Percentiles rank a stretch among this genome's conserved stretches.
Conservation (phyloP, 192 early-diverging fungal genomes). For the Rhizoclosmatium sp. region DNA sequence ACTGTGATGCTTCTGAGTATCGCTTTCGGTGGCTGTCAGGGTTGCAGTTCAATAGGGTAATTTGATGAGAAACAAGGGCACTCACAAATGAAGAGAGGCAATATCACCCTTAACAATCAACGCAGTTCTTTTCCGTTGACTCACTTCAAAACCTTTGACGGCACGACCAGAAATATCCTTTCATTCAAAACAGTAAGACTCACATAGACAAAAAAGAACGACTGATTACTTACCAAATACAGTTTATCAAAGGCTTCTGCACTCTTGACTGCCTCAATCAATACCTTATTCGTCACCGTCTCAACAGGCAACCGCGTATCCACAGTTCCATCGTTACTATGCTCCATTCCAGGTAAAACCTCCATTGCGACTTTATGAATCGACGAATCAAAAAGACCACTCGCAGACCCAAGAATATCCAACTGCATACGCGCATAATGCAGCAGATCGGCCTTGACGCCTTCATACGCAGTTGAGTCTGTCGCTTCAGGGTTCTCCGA, state of each 20-base stretch:
- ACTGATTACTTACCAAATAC: slow-evolving; percentile 65
- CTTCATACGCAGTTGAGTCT: slow-evolving; percentile 67
- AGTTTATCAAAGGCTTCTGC: slow-evolving; percentile 74
- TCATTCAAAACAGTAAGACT: background rate
- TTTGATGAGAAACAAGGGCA: background rate
- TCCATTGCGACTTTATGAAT: slow-evolving; percentile 38
- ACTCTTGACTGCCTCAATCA: slow-evolving; percentile 65
- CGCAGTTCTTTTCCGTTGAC: slow-evolving; percentile 65
- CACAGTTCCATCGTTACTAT: slow-evolving; percentile 21
- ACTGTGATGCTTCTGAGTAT: slow-evolving; percentile 68
- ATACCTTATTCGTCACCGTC: slow-evolving; percentile 72
- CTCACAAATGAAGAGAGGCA: slow-evolving; percentile 80
- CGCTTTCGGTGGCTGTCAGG: slow-evolving; percentile 60
- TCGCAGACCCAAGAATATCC: slow-evolving; percentile 74
- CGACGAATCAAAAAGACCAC: slow-evolving; percentile 58
- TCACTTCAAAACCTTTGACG: slow-evolving; percentile 75
- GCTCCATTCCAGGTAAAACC: background rate
- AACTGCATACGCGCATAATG: slow-evolving; percentile 79
- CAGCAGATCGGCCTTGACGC: slow-evolving; percentile 77
- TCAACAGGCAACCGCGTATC: slow-evolving; percentile 29
- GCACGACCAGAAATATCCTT: slow-evolving; percentile 71
- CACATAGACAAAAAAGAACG: background rate
- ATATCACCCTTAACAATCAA: slow-evolving; percentile 77
- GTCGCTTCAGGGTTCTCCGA: slow-evolving; percentile 37
- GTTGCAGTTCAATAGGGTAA: background rate